Evolutionary conservation across 768 basidiomycete genomes (phyloP).

Genomic region (Tylopilus felleus): DNA sequence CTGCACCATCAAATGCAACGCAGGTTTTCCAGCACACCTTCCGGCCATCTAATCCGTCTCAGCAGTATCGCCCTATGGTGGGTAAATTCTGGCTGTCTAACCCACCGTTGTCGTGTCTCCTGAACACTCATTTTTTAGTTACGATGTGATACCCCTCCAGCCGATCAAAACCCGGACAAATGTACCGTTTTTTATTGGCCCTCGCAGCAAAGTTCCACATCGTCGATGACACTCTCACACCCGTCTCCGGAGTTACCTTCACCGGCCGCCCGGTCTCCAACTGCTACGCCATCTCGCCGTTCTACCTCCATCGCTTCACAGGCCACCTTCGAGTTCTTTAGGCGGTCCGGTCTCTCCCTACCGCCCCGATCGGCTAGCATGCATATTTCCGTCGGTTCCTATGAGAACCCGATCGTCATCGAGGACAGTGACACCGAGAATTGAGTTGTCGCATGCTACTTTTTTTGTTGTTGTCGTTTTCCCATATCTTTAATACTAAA

Average conservation of each 20-base stretch:
- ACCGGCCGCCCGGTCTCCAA: not conserved
- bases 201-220: slow-evolving; percentile 1
- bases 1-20: not conserved
- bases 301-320: not conserved
- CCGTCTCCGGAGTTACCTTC: not conserved
- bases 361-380: slow-evolving; percentile 1
- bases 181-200: not conserved
- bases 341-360: slow-evolving; percentile 4
- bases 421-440: slow-evolving; percentile 20
- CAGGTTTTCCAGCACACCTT: not conserved
- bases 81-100: slow-evolving; percentile 5
- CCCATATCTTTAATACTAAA: not conserved
- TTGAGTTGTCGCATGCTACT: slow-evolving; percentile 1
- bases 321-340: not conserved
- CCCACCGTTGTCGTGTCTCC: not conserved
- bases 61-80: slow-evolving; percentile 4
- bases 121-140: slow-evolving; percentile 10
- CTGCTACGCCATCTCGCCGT: not conserved
- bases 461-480: not conserved
- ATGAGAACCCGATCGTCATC: slow-evolving; percentile 23
- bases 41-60: not conserved
- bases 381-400: slow-evolving; percentile 9
- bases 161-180: slow-evolving; percentile 1
- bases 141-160: not conserved
- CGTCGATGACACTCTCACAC: not conserved